A percentile compares a stretch with the other conserved stretches of the same genome.
These are phyloP conservation scores for Starmerella scarabaei DNA, from an alignment of 805 yeast genomes.

Conservation along the genomic window DNA sequence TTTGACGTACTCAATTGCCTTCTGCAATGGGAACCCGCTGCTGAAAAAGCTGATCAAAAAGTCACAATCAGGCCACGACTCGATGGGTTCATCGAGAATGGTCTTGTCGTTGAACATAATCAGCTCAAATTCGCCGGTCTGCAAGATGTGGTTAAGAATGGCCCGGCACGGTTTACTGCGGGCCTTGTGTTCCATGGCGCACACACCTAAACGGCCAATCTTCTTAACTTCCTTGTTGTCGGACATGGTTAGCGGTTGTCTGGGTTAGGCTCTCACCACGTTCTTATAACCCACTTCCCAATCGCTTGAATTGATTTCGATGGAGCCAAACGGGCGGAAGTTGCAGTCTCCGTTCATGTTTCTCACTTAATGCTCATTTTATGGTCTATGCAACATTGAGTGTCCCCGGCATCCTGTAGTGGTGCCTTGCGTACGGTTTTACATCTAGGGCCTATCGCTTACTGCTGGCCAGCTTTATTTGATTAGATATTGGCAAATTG, in stretches of 20 bases:
- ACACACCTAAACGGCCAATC: slow-evolving; percentile 88
- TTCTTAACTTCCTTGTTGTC: slow-evolving; percentile 2
- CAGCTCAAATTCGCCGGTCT: slow-evolving; percentile 90
- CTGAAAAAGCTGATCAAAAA: slow-evolving; percentile 86
- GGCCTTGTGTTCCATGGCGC: slow-evolving; percentile 98
- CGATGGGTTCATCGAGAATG: slow-evolving; percentile 79
- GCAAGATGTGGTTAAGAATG: slow-evolving; percentile 74
- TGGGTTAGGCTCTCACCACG: neutral
- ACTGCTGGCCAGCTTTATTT: no score
- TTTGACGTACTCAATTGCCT: slow-evolving; percentile 82
- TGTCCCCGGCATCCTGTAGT: no score
- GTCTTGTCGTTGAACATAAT: slow-evolving; percentile 96
- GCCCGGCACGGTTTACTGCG: slow-evolving; percentile 90
- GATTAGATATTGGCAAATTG: no score
- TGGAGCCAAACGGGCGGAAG: neutral
- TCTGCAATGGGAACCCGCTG: slow-evolving; percentile 91
- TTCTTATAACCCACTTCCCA: neutral
- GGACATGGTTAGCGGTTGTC: neutral
- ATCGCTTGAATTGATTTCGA: neutral
- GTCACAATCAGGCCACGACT: slow-evolving; percentile 98
- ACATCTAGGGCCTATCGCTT: no score
- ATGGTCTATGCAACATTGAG: no score
- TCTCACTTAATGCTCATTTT: no score
- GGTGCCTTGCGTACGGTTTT: no score
- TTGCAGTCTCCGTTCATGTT: no score